Base-by-base conservation (phyloP, 2,329 filamentous ascomycete genomes). In the Ceratocystis albifundus region DNA sequence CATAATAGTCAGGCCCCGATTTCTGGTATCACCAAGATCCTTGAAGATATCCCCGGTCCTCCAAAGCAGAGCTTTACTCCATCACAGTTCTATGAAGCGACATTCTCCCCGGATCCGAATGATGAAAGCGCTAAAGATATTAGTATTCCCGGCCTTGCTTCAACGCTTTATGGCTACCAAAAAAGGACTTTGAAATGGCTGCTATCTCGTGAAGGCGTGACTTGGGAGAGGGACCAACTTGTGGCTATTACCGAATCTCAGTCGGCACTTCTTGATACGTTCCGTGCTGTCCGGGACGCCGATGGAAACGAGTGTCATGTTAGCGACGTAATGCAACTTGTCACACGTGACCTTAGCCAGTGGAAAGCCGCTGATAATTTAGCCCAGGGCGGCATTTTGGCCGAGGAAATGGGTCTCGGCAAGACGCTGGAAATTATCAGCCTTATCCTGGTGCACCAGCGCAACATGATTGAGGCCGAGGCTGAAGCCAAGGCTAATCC, bases 361-460 rank as follows among this genome's bases (percentile, higher is more conserved):
- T 84, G 65, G 73, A 74, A 44, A 72, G 76, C 57, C 68, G 73
- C 25, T 75, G 82, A 64, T 72, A 73, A n/a, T 69, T 8, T 70
- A 0, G 67, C 83, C 10, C 79, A 75, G 59, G 83, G 84, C 12
- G 88, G 88, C 0, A 86, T 90, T 61, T 76, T 93, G 4, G 85
- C 88, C 0, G 89, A 93, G 72, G 89, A 93, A 74, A 93, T 93
- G 89, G 89, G 89, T 0, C 77, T 93, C 0, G 89, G 89, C 1
- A 93, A 93, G 74, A 93, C 89, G 0, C 78, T 92, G 2, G 89
- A 93, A 75, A 79, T 89, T 1, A 83, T 91, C 57, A 81, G 86
- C 3, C 77, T 93, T 10, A 82, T 91, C n/a, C 77, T 84, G 6
- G 76, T 88, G 28, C 84, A 93, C 72, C n/a, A 68, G 69, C 48